Conservation (phyloP, 2,329 filamentous ascomycete genomes). For the Hymenoscyphus repandus region DNA sequence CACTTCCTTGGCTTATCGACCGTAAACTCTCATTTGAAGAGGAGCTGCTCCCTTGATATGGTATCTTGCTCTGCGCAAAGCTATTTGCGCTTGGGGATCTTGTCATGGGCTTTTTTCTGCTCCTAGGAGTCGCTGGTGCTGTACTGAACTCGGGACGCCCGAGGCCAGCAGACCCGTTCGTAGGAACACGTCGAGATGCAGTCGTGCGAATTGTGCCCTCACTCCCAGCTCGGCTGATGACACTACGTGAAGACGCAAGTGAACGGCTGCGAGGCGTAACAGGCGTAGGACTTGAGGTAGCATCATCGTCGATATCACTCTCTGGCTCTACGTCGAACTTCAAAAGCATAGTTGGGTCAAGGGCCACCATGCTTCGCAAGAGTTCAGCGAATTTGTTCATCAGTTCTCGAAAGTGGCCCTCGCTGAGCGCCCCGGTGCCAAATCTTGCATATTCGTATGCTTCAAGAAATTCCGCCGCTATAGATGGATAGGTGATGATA, state of each 20-base stretch:
- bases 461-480: constrained; percentile 58
- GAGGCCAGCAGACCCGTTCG: constrained; percentile 11
- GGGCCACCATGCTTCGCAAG: constrained; percentile 65
- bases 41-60: constrained; percentile 19
- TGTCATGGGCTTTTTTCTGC: constrained; percentile 15
- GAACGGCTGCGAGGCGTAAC: constrained; percentile 25
- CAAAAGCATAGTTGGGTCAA: constrained; percentile 21
- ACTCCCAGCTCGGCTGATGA: constrained; percentile 22
- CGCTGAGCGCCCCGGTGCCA: constrained; percentile 62
- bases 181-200: constrained; percentile 16
- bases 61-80: constrained; percentile 23
- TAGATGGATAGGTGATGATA: constrained; percentile 51
- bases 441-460: constrained; percentile 84
- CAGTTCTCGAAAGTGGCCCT: constrained; percentile 66
- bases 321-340: constrained; percentile 22
- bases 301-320: constrained; percentile 28
- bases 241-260: constrained; percentile 20
- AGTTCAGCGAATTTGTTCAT: constrained; percentile 84
- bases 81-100: constrained; percentile 20
- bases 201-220: constrained; percentile 28
- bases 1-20: constrained; percentile 26
- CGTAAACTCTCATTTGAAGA: constrained; percentile 23
- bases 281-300: constrained; percentile 19
- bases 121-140: constrained; percentile 25
- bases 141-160: constrained; percentile 19